Evolutionary conservation across 2,329 filamentous ascomycete genomes (phyloP).

Genomic region (Acarospora socialis): DNA sequence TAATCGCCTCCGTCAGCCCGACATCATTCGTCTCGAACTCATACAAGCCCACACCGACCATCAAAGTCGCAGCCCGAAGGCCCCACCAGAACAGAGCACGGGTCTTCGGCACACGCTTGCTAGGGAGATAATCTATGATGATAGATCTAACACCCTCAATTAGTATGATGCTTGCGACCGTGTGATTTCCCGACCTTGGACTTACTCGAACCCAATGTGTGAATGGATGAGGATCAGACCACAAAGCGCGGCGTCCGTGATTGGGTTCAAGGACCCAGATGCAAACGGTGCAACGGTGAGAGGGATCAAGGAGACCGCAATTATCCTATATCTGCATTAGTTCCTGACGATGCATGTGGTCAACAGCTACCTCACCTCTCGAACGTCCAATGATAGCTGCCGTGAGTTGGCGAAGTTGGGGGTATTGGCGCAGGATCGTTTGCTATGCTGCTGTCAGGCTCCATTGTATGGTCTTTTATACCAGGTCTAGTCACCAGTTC

Average conservation of each 20-base stretch:
- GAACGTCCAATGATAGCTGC: conserved; percentile 97
- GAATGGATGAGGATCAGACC: conserved; percentile 76
- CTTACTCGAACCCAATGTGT: conserved; percentile 82
- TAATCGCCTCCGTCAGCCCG: conserved; percentile 77
- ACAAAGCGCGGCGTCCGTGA: conserved; percentile 74
- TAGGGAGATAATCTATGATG: conserved; percentile 84
- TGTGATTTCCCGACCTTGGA: conserved; percentile 9
- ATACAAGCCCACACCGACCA: conserved; percentile 80
- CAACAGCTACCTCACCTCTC: conserved; percentile 44
- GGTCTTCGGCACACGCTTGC: conserved; percentile 50
- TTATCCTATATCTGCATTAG: conserved; percentile 37
- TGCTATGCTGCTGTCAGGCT: conserved; percentile 36
- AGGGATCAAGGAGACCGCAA: conserved; percentile 71
- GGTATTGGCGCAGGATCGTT: conserved; percentile 78
- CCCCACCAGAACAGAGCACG: conserved; percentile 60
- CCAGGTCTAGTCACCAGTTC: conserved; percentile 44
- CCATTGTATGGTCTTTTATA: conserved; percentile 7
- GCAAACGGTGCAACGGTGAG: conserved; percentile 85
- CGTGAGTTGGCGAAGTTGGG: conserved; percentile 58
- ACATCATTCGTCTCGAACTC: conserved; percentile 99
- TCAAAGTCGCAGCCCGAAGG: conserved; percentile 62
- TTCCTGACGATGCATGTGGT: conserved; percentile 1
- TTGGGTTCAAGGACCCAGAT: conserved; percentile 77
- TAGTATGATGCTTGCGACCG: conserved; percentile 2
- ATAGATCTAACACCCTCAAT: conserved; percentile 37